phyloP scores from a whole-genome alignment of 2,329 filamentous ascomycete genomes.

The Fusarium temperatum region DNA sequence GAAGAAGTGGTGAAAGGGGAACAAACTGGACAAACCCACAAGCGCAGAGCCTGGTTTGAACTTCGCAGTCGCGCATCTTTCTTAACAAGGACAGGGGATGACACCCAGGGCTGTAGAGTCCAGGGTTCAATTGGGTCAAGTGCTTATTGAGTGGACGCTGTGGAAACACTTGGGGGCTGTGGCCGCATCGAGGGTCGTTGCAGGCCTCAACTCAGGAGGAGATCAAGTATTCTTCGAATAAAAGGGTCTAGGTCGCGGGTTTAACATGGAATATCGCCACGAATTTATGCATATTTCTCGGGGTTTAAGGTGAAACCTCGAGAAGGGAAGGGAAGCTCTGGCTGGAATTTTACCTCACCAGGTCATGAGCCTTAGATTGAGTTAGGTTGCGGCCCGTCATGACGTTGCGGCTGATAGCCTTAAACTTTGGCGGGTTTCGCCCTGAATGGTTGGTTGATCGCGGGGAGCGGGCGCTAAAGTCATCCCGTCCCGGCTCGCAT shows the following conservation, averaged over 20 bases:
- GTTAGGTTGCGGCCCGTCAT: neutral
- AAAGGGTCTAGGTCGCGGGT: neutral
- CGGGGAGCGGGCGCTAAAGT: constrained; percentile 26
- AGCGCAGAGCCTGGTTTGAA: constrained; percentile 30
- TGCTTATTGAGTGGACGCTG: constrained; percentile 19
- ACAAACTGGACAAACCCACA: neutral
- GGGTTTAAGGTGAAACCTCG: neutral
- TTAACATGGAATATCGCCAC: neutral
- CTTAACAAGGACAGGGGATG: constrained; percentile 9
- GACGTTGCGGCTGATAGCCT: constrained; percentile 6
- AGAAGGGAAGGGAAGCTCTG: neutral
- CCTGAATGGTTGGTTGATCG: constrained; percentile 12
- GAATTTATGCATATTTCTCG: neutral
- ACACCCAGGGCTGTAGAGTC: constrained; percentile 23
- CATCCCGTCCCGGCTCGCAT: neutral
- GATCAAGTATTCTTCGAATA: too few relatives aligned
- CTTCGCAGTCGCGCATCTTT: constrained; percentile 14
- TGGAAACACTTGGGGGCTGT: constrained; percentile 11
- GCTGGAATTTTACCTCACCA: neutral
- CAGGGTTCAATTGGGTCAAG: constrained; percentile 29
- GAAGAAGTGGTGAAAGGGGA: neutral
- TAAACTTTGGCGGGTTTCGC: constrained; percentile 10
- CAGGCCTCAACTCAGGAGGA: constrained; percentile 16
- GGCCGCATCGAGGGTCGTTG: neutral
- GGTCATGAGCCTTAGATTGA: neutral